Evolutionary conservation across 306 rosid species (phyloP).

Genomic region (Quercus cerris): DNA sequence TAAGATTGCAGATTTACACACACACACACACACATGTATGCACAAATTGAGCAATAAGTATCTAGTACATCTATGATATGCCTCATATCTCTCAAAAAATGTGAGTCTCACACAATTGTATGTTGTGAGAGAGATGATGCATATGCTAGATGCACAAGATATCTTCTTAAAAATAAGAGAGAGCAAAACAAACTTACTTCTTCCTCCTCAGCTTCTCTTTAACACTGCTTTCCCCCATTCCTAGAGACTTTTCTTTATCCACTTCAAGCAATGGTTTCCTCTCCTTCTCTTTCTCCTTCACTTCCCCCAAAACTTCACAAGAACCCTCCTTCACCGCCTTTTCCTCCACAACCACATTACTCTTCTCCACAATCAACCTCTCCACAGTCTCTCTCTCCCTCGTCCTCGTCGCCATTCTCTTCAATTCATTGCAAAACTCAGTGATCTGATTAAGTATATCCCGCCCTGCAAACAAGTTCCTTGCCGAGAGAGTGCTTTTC

Average conservation of each 20-base stretch:
- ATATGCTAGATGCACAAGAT: no score
- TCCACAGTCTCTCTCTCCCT: constrained; percentile 63
- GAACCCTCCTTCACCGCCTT: constrained; percentile 17
- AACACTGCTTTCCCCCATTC: constrained; percentile 22
- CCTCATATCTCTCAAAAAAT: no score
- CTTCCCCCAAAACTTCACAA: constrained; percentile 33
- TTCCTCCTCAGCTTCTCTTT: constrained; percentile 52
- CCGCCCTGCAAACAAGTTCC: constrained; percentile 69
- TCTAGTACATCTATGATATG: no score
- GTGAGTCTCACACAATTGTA: no score
- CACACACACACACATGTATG: not conserved
- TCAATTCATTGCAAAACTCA: constrained; percentile 83
- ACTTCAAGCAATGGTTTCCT: constrained; percentile 61
- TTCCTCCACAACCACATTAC: constrained; percentile 29
- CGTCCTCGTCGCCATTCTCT: constrained; percentile 60
- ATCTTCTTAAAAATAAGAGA: not conserved
- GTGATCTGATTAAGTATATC: constrained; percentile 84
- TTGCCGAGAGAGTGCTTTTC: constrained; percentile 73
- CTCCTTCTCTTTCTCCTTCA: constrained; percentile 32
- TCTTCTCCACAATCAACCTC: constrained; percentile 21
- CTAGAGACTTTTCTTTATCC: constrained; percentile 32
- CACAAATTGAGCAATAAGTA: not conserved
- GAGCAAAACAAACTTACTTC: constrained; percentile 44
- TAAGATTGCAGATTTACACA: not conserved
- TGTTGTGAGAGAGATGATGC: no score